Evolutionary conservation across 306 rosid species (phyloP).

Genomic region (Corylus avellana): DNA sequence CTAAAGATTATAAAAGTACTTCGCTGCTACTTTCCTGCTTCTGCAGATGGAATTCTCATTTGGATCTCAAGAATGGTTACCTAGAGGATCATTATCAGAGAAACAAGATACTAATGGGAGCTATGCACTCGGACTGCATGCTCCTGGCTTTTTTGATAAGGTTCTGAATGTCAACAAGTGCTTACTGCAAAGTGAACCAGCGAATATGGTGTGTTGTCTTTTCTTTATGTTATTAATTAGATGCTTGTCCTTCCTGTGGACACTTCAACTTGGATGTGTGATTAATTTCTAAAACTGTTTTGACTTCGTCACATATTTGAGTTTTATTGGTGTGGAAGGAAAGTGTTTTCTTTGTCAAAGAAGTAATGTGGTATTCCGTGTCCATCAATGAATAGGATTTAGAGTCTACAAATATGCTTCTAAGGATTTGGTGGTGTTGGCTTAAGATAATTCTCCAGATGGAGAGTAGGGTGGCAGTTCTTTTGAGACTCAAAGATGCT

Average conservation of each 20-base stretch:
- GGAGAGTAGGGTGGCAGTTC: background rate
- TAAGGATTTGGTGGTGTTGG: background rate
- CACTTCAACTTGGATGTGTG: background rate
- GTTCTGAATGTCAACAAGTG: slow-evolving; percentile 51
- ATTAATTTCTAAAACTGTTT: background rate
- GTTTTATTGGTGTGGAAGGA: background rate
- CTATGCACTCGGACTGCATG: slow-evolving; percentile 50
- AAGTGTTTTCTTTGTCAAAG: background rate
- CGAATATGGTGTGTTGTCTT: slow-evolving; percentile 43
- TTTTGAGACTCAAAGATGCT: background rate
- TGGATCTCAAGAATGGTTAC: slow-evolving; percentile 77
- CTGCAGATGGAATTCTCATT: slow-evolving; percentile 96
- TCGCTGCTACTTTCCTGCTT: slow-evolving; percentile 21
- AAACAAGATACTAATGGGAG: slow-evolving; percentile 29
- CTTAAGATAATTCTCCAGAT: background rate
- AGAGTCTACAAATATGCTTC: too few relatives aligned
- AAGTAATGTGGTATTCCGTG: too few relatives aligned
- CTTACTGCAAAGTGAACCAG: slow-evolving; percentile 57
- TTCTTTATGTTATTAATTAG: background rate
- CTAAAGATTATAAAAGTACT: background rate
- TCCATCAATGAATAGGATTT: too few relatives aligned
- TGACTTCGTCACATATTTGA: background rate
- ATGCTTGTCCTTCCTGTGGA: background rate
- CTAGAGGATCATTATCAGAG: slow-evolving; percentile 55
- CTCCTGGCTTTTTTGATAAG: slow-evolving; percentile 55